Evolutionary conservation across 2,329 filamentous ascomycete species (phyloP), one percentile per base, ranked within the genome.

Genomic region (Colletotrichum plurivorum): DNA sequence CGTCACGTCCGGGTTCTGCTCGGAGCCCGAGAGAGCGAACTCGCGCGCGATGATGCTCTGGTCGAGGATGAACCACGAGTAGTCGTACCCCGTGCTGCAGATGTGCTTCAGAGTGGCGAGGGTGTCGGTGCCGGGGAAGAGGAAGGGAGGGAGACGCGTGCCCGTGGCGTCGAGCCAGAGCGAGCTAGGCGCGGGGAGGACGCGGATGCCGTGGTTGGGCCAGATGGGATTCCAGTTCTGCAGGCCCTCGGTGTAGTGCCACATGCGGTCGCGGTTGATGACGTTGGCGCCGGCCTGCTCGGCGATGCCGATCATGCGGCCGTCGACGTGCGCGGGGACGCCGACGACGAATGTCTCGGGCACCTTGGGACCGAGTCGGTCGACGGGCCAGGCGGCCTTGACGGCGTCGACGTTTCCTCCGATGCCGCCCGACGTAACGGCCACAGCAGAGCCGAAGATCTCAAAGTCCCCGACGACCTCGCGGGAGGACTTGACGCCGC

Each of bases 231-330:
- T 78, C 88, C 88, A 90, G 75, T 91, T 90, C 61, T 84, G 80
- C 12, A 91, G 76, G 0, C 89, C 89, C 73, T 91, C 89, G 12
- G 88, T 90, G 74, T 91, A 91, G 75, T 90, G 88, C 89, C 89
- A 91, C 88, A 90, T 90, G 51, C 89, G 81, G 73, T 90, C 89
- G 56, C 85, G 83, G 77, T 91, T 90, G 79, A 90, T 82, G 68
- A 90, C 74, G 66, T 83, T 80, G 1, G 86, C 89, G 9, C 89
- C 89, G 1, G 80, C 83, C 1, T 73, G 61, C 75, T 89, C 84
- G 2, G 87, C 77, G 58, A 90, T 89, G 43, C 79, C 84, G 52
- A 91, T 84, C 87, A 90, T 90, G 60, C 88, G 84, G 2, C 89
- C 89, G 71, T 91, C 89, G n/a, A 91, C 89, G 71, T 90, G 88